A percentile compares a stretch with the other conserved stretches of the same genome.
These are phyloP conservation scores for Oryza meridionalis DNA, from an alignment of 176 grass and related monocot genomes.

Conservation along the genomic window DNA sequence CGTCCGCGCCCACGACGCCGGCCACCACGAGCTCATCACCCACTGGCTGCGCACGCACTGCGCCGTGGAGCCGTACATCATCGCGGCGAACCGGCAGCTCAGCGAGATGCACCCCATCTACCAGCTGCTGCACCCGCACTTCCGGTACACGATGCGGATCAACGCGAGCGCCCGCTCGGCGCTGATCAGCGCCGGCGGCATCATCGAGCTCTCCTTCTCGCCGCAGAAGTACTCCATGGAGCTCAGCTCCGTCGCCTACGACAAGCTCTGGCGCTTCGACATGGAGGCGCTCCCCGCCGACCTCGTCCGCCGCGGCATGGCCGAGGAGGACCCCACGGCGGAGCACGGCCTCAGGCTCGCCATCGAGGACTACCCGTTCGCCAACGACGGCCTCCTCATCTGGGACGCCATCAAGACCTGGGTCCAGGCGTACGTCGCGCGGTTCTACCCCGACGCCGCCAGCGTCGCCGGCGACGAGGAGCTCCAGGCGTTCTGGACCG, in stretches of 20 bases:
- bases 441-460: slow-evolving; percentile 53
- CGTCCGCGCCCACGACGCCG: slow-evolving; percentile 77
- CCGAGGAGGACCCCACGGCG: slow-evolving; percentile 58
- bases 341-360: slow-evolving; percentile 68
- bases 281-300: slow-evolving; percentile 77
- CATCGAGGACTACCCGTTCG: slow-evolving; percentile 85
- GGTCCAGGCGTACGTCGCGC: slow-evolving; percentile 63
- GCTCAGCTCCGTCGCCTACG: slow-evolving; percentile 74
- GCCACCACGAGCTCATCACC: slow-evolving; percentile 79
- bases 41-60: slow-evolving; percentile 85
- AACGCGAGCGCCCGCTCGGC: slow-evolving; percentile 62
- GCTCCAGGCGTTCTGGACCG: slow-evolving; percentile 75
- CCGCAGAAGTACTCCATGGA: slow-evolving; percentile 71
- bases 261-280: slow-evolving; percentile 81
- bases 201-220: slow-evolving; percentile 79
- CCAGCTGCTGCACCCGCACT: slow-evolving; percentile 73
- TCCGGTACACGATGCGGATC: slow-evolving; percentile 86
- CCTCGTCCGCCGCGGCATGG: slow-evolving; percentile 79
- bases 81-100: slow-evolving; percentile 76
- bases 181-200: slow-evolving; percentile 66
- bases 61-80: slow-evolving; percentile 77
- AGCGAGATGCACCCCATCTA: slow-evolving; percentile 87
- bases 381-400: slow-evolving; percentile 75
- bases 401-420: slow-evolving; percentile 77
- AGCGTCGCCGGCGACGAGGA: slow-evolving; percentile 56